phyloP scores from a whole-genome alignment of 495 filamentous ascomycete genomes.

The Aspergillus hancockii region DNA sequence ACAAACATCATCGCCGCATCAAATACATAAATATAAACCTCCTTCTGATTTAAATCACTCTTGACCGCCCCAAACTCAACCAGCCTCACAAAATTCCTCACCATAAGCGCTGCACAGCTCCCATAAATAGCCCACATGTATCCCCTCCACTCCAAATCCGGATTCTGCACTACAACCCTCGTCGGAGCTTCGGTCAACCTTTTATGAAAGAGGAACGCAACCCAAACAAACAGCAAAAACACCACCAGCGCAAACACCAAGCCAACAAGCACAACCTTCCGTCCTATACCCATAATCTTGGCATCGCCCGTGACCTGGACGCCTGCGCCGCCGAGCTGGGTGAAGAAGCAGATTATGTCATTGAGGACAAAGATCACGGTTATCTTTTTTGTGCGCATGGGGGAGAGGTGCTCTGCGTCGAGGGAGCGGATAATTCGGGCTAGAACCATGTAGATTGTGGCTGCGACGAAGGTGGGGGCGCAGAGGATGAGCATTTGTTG shows the following conservation, averaged over 20 bases:
- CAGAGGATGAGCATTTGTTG: constrained; percentile 49
- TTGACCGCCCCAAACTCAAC: constrained; percentile 39
- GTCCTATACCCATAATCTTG: constrained; percentile 32
- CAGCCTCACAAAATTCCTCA: constrained; percentile 43
- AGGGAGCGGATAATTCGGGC: constrained; percentile 52
- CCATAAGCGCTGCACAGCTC: constrained; percentile 36
- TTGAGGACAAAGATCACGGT: constrained; percentile 41
- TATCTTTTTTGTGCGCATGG: constrained; percentile 27
- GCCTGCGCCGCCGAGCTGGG: constrained; percentile 40
- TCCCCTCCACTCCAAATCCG: constrained; percentile 24
- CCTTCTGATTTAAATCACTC: constrained; percentile 28
- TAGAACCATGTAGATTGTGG: constrained; percentile 62
- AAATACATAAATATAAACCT: constrained; percentile 44
- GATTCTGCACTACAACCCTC: constrained; percentile 12
- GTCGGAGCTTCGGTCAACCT: constrained; percentile 14
- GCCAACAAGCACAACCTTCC: constrained; percentile 34
- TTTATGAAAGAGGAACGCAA: constrained; percentile 30
- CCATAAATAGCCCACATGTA: constrained; percentile 44
- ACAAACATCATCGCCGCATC: constrained; percentile 38
- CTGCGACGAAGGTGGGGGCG: constrained; percentile 50
- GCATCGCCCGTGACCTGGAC: constrained; percentile 42
- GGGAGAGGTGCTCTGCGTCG: constrained; percentile 43
- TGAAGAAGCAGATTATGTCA: constrained; percentile 36
- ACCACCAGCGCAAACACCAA: constrained; percentile 36
- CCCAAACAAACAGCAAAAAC: constrained; percentile 30